Evolutionary conservation across 2,329 filamentous ascomycete species (phyloP), one percentile per base, ranked within the genome.

Genomic region (Botrytis sinoallii): DNA sequence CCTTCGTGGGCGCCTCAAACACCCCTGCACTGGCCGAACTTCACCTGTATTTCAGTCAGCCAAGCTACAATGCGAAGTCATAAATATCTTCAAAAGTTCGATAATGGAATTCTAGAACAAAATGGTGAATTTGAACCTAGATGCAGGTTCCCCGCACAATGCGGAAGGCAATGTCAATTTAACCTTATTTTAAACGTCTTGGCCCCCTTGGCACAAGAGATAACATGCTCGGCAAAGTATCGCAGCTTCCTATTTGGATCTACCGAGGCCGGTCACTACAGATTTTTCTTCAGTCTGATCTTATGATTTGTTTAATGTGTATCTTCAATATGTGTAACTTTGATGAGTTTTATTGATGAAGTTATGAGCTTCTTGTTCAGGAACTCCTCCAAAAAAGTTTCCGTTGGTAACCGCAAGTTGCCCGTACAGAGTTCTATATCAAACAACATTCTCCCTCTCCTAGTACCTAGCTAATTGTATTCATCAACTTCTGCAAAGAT

Each of bases 101-200:
- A 57, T 57, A 40, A 14, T 7, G 35, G 20, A 18, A 42, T 55
- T 57, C 14, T 42, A 68, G 48, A 44, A 46, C 29, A 22, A 46
- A 44, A 35, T 46, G 38, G 16, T 35, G 38, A n/a, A 60, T 32
- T 40, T 22, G 32, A 29, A 32, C 14, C 18, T 42, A 18, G 5
- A 57, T 57, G 35, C 48, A 68, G 35, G 16, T 46, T 61, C 68
- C 61, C 70, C 38, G 60, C 38, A 52, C 44, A 35, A n/a, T 25
- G 14, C n/a, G 69, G 70, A 71, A 57, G 38, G 70, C 35, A 71
- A 57, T 57, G 70, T 67, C 46, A 42, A 67, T 44, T 66, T 72
- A 72, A 72, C 60, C 60, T 57, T 72, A 66, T 40, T 72, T 59
- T n/a, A 57, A 57, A 65, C 18, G 22, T 32, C 70, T 72, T 72